phyloP scores from a whole-genome alignment of 768 basidiomycete species.

The Mycena amicta region DNA sequence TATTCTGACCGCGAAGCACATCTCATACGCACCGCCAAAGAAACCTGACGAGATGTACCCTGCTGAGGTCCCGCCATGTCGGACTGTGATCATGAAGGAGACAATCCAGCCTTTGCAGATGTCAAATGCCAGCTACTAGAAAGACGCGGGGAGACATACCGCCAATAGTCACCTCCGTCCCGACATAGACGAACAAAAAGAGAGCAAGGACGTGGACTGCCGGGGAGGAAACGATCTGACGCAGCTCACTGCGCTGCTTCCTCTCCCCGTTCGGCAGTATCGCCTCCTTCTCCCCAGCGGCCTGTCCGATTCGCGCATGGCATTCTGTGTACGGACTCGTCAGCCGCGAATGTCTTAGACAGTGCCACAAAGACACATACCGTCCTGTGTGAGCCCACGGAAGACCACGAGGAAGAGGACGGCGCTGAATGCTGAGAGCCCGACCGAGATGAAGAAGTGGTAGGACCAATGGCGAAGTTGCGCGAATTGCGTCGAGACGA shows the following conservation, averaged over 20 bases:
- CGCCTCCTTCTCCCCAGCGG: not conserved
- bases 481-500: not conserved
- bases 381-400: not conserved
- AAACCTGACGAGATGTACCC: slow-evolving; percentile 48
- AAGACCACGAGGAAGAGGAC: not conserved
- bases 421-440: not conserved
- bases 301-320: not conserved
- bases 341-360: not conserved
- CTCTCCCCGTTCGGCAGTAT: not conserved
- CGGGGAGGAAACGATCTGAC: not conserved
- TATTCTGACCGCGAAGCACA: not conserved
- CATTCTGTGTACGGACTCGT: not conserved
- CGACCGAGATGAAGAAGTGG: not conserved
- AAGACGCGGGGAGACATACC: not conserved
- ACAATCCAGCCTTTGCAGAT: slow-evolving; percentile 41
- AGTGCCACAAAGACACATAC: not conserved
- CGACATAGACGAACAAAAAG: not conserved
- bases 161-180: not conserved
- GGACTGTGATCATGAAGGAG: slow-evolving; percentile 37
- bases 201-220: not conserved
- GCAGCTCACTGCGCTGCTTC: not conserved
- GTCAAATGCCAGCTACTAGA: not conserved
- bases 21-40: slow-evolving; percentile 37
- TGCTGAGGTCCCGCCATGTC: slow-evolving; percentile 42
- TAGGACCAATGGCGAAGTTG: not conserved